A percentile compares a stretch with the other conserved stretches of the same genome.
Conservation (phyloP, 2,329 filamentous ascomycete genomes). For the Neonectria magnoliae region DNA sequence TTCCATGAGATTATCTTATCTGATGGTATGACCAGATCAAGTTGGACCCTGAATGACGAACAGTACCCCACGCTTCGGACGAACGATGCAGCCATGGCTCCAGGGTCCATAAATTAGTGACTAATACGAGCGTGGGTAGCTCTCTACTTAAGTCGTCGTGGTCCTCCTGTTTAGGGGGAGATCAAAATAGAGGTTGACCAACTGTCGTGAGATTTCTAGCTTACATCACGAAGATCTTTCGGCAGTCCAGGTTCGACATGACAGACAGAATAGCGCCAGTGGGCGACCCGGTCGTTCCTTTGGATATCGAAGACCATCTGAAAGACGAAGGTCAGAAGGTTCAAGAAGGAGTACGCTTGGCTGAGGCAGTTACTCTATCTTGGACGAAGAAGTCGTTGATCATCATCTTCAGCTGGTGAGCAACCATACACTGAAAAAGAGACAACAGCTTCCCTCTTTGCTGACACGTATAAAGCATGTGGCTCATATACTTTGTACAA, state of each 20-base stretch:
- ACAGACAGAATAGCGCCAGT: not conserved
- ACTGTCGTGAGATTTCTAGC: not conserved
- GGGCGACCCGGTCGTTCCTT: not conserved
- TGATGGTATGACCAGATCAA: not conserved
- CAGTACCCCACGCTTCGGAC: not conserved
- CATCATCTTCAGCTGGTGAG: not conserved
- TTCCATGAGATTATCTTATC: not conserved
- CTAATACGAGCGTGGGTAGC: not conserved
- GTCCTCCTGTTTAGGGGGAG: no score
- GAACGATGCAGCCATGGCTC: not conserved
- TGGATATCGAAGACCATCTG: not conserved
- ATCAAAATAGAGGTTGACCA: no score
- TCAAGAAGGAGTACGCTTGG: slow-evolving; percentile 7
- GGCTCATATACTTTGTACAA: slow-evolving; percentile 55
- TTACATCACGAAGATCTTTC: not conserved
- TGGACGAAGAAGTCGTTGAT: slow-evolving; percentile 13
- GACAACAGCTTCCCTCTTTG: no score
- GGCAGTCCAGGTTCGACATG: not conserved
- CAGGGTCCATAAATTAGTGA: not conserved
- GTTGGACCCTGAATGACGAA: not conserved
- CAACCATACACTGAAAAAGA: no score
- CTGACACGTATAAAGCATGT: slow-evolving; percentile 47
- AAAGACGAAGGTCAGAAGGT: not conserved
- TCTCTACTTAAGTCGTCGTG: not conserved
- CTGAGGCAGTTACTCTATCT: slow-evolving; percentile 9